Percentiles rank a stretch among this genome's conserved stretches.
phyloP scores from a whole-genome alignment of 2,329 filamentous ascomycete genomes.

The Myotisia sp. region DNA sequence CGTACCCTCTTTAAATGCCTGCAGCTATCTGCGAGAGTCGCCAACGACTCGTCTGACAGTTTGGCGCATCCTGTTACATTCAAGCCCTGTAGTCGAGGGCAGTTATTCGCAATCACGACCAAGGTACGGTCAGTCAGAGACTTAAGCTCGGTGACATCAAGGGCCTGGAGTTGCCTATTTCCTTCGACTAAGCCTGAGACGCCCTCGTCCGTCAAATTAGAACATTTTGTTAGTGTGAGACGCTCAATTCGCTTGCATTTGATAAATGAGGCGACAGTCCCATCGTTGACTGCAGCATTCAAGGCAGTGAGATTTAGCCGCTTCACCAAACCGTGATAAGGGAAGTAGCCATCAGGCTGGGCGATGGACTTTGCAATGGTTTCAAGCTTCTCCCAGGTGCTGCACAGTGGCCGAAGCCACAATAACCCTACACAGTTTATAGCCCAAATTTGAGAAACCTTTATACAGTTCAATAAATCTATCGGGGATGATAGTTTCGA shows the following conservation, averaged over 20 bases:
- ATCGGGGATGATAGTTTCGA: constrained; percentile 59
- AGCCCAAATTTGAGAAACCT: constrained; percentile 89
- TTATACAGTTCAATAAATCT: constrained; percentile 77
- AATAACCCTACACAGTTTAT: constrained; percentile 81
- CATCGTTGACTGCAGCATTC: constrained; percentile 66
- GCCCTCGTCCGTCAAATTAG: constrained; percentile 67
- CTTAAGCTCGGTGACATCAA: constrained; percentile 72
- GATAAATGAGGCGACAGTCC: constrained; percentile 66
- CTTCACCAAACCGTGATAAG: constrained; percentile 81
- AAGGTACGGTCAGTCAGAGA: constrained; percentile 73
- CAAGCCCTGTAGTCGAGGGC: constrained; percentile 71
- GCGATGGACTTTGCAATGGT: constrained; percentile 68
- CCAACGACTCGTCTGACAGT: constrained; percentile 75
- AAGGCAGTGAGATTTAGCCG: constrained; percentile 78
- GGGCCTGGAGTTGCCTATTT: constrained; percentile 66
- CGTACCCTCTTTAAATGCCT: constrained; percentile 71
- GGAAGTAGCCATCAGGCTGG: constrained; percentile 62
- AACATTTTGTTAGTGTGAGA: constrained; percentile 82
- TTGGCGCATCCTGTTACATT: constrained; percentile 79
- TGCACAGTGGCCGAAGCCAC: constrained; percentile 89
- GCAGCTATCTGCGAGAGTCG: constrained; percentile 66
- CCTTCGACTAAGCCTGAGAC: constrained; percentile 64
- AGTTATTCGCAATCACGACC: constrained; percentile 62
- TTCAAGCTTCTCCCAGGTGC: constrained; percentile 66
- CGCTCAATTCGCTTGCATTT: constrained; percentile 85